Evolutionary conservation across 2,329 filamentous ascomycete species (phyloP).

Genomic region (Fusarium verrucosum): DNA sequence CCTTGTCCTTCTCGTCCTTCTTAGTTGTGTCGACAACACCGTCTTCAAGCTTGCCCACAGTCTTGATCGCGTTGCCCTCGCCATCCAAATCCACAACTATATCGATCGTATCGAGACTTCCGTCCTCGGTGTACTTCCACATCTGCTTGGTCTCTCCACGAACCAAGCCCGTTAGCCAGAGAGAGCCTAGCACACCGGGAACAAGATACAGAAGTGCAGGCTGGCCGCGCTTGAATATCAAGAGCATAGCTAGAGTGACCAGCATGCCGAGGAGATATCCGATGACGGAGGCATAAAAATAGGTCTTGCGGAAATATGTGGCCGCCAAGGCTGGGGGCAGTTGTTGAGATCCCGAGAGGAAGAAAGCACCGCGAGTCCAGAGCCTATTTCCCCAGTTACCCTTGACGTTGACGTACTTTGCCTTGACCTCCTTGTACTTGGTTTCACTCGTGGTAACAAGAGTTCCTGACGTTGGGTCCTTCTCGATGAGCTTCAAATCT

Average conservation of each 20-base stretch:
- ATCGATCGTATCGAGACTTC: slow-evolving; percentile 63
- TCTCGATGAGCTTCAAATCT: slow-evolving; percentile 48
- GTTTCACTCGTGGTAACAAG: slow-evolving; percentile 49
- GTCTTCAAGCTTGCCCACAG: slow-evolving; percentile 51
- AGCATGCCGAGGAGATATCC: slow-evolving; percentile 85
- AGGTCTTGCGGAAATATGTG: slow-evolving; percentile 77
- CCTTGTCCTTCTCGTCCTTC: slow-evolving; percentile 42
- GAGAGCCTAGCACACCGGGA: slow-evolving; percentile 77
- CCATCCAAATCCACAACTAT: slow-evolving; percentile 65
- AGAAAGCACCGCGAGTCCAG: slow-evolving; percentile 66
- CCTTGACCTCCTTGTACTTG: slow-evolving; percentile 60
- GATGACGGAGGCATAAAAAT: slow-evolving; percentile 79
- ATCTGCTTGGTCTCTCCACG: slow-evolving; percentile 78
- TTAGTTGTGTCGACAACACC: slow-evolving; percentile 51
- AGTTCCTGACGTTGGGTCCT: slow-evolving; percentile 47
- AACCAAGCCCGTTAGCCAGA: slow-evolving; percentile 77
- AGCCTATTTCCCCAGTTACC: slow-evolving; percentile 85
- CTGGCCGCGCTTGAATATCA: slow-evolving; percentile 82
- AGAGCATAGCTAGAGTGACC: slow-evolving; percentile 78
- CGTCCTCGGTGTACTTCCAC: slow-evolving; percentile 84
- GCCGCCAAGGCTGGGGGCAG: slow-evolving; percentile 50
- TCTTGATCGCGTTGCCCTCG: slow-evolving; percentile 57
- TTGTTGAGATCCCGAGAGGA: slow-evolving; percentile 36
- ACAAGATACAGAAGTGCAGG: slow-evolving; percentile 93
- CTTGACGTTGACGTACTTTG: slow-evolving; percentile 66